Evolutionary conservation across 2,329 filamentous ascomycete species (phyloP).

Genomic region (Pseudogymnoascus sp.): DNA sequence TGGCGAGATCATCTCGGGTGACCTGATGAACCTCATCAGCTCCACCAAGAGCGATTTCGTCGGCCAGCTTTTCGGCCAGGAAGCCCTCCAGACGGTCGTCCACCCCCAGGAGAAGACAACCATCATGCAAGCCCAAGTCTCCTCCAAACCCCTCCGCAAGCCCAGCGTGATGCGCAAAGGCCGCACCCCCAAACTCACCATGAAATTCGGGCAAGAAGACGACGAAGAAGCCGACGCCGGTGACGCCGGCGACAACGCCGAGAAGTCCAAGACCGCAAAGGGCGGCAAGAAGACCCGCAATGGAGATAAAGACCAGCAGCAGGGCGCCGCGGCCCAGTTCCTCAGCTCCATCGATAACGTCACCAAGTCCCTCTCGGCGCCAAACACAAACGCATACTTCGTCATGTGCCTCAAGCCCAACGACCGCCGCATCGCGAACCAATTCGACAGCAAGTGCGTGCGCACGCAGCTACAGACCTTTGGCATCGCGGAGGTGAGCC

Average conservation of each 20-base stretch:
- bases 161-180: constrained; percentile 79
- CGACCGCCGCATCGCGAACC: constrained; percentile 91
- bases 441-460: constrained; percentile 98
- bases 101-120: constrained; percentile 85
- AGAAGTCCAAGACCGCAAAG: constrained; percentile 24
- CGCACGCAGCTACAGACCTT: constrained; percentile 90
- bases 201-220: constrained; percentile 28
- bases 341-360: constrained; percentile 83
- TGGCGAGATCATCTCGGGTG: constrained; percentile 88
- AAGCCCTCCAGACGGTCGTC: constrained; percentile 84
- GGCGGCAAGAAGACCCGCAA: constrained; percentile 35
- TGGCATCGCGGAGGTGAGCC: constrained; percentile 94
- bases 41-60: constrained; percentile 85
- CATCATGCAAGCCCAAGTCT: constrained; percentile 92
- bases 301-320: constrained; percentile 43
- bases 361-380: constrained; percentile 72
- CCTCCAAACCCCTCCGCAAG: constrained; percentile 86
- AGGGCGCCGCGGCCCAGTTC: constrained; percentile 90
- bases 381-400: constrained; percentile 88
- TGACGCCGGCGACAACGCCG: constrained; percentile 40
- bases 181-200: constrained; percentile 27
- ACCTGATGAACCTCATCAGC: constrained; percentile 89
- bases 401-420: constrained; percentile 97
- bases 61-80: constrained; percentile 86
- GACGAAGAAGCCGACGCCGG: constrained; percentile 38